phyloP scores from a whole-genome alignment of 1,284 basidiomycete species.

The Microbotryum saponariae region DNA sequence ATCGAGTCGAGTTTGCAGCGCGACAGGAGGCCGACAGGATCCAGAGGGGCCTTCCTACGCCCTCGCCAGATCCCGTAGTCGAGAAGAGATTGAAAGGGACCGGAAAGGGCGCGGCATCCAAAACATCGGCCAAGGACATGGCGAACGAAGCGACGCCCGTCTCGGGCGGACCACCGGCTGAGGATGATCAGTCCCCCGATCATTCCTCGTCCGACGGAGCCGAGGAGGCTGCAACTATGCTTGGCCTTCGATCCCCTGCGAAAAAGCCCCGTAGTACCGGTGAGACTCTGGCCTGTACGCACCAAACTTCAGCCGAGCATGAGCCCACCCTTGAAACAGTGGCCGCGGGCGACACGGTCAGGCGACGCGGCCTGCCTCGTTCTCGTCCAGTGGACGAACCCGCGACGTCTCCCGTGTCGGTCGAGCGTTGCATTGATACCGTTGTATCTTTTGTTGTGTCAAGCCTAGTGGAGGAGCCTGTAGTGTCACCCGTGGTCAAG shows the following conservation, averaged over 20 bases:
- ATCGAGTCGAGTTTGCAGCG: conserved; percentile 3
- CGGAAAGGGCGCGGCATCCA: background rate
- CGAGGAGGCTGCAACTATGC: too few species aligned
- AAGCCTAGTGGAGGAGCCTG: too few species aligned
- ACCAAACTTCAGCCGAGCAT: too few species aligned
- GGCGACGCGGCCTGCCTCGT: background rate
- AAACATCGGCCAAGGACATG: background rate
- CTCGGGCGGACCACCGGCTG: background rate
- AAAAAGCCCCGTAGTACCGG: too few species aligned
- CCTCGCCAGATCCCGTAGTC: too few species aligned
- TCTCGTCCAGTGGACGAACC: background rate
- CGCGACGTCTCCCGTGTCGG: background rate
- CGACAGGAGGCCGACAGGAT: conserved; percentile 2
- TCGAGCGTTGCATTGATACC: background rate
- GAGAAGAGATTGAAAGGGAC: conserved; percentile 1
- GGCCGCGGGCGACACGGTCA: background rate
- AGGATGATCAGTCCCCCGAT: background rate
- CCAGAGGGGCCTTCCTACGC: too few species aligned
- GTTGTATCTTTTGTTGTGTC: too few species aligned
- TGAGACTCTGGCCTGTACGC: too few species aligned
- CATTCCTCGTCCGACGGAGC: too few species aligned
- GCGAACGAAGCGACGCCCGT: background rate
- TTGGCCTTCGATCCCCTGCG: too few species aligned
- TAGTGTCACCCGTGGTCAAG: background rate
- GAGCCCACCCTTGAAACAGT: background rate